Evolutionary conservation across 2,329 filamentous ascomycete species (phyloP).

Genomic region (Colletotrichum spaethianum): DNA sequence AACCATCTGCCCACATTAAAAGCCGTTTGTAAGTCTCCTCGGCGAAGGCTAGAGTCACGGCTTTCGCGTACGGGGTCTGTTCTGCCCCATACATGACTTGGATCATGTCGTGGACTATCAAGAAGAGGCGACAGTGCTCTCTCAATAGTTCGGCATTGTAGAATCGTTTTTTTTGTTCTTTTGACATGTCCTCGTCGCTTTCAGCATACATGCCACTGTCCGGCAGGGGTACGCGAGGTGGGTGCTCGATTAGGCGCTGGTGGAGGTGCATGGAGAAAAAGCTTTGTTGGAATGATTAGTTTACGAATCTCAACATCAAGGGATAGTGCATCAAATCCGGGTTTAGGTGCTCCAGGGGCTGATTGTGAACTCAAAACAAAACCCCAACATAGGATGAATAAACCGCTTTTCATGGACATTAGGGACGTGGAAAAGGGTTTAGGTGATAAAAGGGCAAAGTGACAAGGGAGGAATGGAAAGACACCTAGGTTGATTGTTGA

Average conservation of each 20-base stretch:
- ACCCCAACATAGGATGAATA: too few species aligned
- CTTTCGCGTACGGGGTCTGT: slow-evolving; percentile 21
- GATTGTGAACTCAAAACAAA: too few species aligned
- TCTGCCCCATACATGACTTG: slow-evolving; percentile 44
- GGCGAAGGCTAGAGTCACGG: slow-evolving; percentile 45
- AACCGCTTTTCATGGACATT: background rate
- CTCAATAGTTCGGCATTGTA: background rate
- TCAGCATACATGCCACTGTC: too few species aligned
- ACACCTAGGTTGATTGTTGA: background rate
- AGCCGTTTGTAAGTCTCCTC: slow-evolving; percentile 56
- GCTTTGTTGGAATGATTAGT: background rate
- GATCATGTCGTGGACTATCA: slow-evolving; percentile 51
- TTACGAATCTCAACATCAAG: background rate
- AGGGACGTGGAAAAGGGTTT: background rate
- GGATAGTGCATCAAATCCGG: background rate
- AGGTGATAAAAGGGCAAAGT: background rate
- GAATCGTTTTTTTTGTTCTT: background rate
- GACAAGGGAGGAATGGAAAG: too few species aligned
- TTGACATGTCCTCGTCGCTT: background rate
- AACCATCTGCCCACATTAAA: slow-evolving; percentile 53
- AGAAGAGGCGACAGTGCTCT: slow-evolving; percentile 51
- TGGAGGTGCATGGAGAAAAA: slow-evolving; percentile 1
- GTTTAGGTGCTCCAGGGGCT: background rate
- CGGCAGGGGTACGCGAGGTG: background rate
- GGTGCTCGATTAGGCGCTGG: background rate